Evolutionary conservation across 2,329 filamentous ascomycete species (phyloP).

Genomic region (Microcyclosporella mali): DNA sequence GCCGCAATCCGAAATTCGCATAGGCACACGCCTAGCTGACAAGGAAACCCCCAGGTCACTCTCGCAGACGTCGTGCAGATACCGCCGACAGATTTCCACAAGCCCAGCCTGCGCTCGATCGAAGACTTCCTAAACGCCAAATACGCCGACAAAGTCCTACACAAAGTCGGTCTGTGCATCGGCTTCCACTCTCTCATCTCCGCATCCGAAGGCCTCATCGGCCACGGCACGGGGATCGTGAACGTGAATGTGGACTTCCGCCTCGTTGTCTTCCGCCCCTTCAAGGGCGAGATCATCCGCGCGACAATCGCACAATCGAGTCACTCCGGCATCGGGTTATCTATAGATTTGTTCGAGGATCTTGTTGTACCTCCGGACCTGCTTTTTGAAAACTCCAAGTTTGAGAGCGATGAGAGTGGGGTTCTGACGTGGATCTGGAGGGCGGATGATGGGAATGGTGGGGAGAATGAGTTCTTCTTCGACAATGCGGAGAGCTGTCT

Average conservation of each 20-base stretch:
- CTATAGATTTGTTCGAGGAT: conserved; percentile 89
- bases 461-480: conserved; percentile 61
- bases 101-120: conserved; percentile 74
- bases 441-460: conserved; percentile 58
- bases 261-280: conserved; percentile 87
- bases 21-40: too few relatives aligned
- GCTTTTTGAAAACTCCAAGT: conserved; percentile 61
- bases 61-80: conserved; percentile 94
- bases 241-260: conserved; percentile 97
- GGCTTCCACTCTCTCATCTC: conserved; percentile 87
- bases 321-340: conserved; percentile 52
- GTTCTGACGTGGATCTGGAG: conserved; percentile 68
- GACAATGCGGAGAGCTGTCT: conserved; percentile 85
- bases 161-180: conserved; percentile 89
- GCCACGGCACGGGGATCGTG: conserved; percentile 83
- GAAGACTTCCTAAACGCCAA: conserved; percentile 97
- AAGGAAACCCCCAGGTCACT: conserved; percentile 59
- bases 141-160: conserved; percentile 92
- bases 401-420: conserved; percentile 25
- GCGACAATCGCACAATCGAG: conserved; percentile 77
- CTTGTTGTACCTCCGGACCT: conserved; percentile 70
- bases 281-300: conserved; percentile 86
- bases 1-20: too few relatives aligned
- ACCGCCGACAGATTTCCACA: conserved; percentile 78
- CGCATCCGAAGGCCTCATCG: conserved; percentile 87